phyloP scores from a whole-genome alignment of 352 stramenopile species.

The Plasmopara viticola region DNA sequence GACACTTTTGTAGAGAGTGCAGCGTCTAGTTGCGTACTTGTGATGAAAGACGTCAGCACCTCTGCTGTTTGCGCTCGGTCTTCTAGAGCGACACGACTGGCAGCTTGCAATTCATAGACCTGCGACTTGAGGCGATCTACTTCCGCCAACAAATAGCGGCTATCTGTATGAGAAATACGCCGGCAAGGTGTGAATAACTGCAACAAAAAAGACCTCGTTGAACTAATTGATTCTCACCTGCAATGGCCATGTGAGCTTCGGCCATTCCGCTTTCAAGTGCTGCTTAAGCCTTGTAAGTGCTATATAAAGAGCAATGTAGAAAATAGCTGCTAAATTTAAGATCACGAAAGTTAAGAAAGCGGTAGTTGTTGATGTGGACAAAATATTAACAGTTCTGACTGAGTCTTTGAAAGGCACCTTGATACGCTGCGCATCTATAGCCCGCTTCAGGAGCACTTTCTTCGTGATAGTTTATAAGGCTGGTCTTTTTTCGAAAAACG shows the following conservation, averaged over 20 bases:
- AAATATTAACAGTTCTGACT: too few relatives aligned
- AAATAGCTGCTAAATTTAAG: too few relatives aligned
- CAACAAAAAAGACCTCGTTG: neutral
- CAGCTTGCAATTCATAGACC: constrained; percentile 34
- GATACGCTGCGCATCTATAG: too few relatives aligned
- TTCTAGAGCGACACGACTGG: constrained; percentile 19
- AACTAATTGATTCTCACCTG: constrained; percentile 5
- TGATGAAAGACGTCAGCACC: constrained; percentile 43
- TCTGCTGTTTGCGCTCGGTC: constrained; percentile 29
- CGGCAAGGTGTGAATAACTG: constrained; percentile 1
- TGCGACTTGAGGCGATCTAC: constrained; percentile 53
- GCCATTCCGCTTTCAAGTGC: constrained; percentile 3
- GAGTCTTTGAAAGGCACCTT: too few relatives aligned
- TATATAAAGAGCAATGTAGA: too few relatives aligned
- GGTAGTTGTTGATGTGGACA: too few relatives aligned
- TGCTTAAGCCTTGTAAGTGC: constrained; percentile 8
- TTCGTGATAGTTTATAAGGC: too few relatives aligned
- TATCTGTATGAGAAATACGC: constrained; percentile 23
- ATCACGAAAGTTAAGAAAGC: too few relatives aligned
- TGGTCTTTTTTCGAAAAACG: too few relatives aligned
- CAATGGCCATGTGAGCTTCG: constrained; percentile 18
- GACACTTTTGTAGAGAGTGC: constrained; percentile 56
- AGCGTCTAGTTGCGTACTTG: constrained; percentile 53
- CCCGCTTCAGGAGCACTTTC: too few relatives aligned
- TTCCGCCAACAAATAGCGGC: constrained; percentile 47